Evolutionary conservation across 805 yeast genomes (phyloP).

Genomic region (Cyberlindnera japonica): DNA sequence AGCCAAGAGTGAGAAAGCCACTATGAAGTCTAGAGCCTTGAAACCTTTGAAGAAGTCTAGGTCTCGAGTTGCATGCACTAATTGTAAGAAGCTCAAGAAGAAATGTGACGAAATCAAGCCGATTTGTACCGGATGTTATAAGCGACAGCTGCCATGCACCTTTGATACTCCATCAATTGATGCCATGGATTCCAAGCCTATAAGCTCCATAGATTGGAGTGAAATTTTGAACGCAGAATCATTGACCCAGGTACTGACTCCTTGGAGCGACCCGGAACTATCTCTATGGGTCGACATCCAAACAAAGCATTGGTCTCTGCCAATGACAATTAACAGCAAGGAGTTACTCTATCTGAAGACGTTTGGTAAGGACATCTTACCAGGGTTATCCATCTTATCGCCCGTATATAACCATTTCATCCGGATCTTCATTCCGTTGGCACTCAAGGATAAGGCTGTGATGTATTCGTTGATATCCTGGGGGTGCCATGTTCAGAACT

Average conservation of each 20-base stretch:
- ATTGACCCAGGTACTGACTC: no score
- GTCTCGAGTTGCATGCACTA: slow-evolving; percentile 37
- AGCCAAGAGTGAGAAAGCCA: neutral
- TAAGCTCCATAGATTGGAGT: no score
- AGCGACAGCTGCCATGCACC: no score
- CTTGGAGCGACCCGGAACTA: no score
- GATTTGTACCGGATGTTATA: slow-evolving; percentile 39
- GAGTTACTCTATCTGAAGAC: slow-evolving; percentile 39
- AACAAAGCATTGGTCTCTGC: no score
- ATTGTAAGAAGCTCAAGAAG: slow-evolving; percentile 43
- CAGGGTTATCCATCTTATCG: slow-evolving; percentile 38
- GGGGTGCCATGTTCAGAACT: slow-evolving; percentile 38
- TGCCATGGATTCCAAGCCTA: no score
- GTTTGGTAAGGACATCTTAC: slow-evolving; percentile 41
- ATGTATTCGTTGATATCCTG: slow-evolving; percentile 47
- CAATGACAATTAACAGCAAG: slow-evolving; percentile 32
- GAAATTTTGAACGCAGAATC: no score
- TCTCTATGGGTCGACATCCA: no score
- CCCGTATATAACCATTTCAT: slow-evolving; percentile 42
- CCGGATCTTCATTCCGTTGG: slow-evolving; percentile 43
- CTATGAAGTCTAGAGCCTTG: neutral
- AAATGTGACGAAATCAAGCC: slow-evolving; percentile 49
- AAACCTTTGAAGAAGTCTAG: slow-evolving; percentile 13
- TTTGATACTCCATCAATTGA: no score
- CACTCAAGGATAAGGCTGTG: slow-evolving; percentile 39